Evolutionary conservation across 371 early-diverging fungal genomes (phyloP).

Genomic region (Dinochytrium kinnereticum): DNA sequence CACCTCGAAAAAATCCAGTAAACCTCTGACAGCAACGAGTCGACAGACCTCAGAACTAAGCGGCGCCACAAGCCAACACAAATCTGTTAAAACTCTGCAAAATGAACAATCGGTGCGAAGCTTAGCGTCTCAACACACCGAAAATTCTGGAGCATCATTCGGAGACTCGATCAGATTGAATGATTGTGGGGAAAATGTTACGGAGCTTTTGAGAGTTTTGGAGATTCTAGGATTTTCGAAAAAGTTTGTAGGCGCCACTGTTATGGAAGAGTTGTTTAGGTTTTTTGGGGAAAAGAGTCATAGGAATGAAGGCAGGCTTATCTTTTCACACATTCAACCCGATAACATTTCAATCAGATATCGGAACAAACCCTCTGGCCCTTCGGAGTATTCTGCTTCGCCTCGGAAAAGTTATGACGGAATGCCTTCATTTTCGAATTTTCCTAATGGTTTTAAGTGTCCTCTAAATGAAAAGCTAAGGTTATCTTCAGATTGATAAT

Average conservation of each 20-base stretch:
- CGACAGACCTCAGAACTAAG: too few relatives aligned
- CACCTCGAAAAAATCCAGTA: too few relatives aligned
- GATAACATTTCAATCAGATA: too few relatives aligned
- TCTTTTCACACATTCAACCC: background rate
- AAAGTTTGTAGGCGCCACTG: background rate
- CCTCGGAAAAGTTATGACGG: background rate
- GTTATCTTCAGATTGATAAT: conserved; percentile 12
- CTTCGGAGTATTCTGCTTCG: background rate
- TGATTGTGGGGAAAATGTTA: background rate
- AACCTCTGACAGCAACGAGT: too few relatives aligned
- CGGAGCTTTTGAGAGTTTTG: background rate
- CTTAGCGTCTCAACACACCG: too few relatives aligned
- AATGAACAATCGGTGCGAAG: too few relatives aligned
- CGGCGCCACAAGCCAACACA: too few relatives aligned
- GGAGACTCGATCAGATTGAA: too few relatives aligned
- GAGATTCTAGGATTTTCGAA: conserved; percentile 7
- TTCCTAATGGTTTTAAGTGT: background rate
- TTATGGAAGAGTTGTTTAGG: background rate
- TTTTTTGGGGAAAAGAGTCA: background rate
- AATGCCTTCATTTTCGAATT: background rate
- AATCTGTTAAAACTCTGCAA: too few relatives aligned
- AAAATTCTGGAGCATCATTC: too few relatives aligned
- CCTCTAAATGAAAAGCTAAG: too few relatives aligned
- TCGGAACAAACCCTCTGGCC: background rate
- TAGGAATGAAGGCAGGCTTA: background rate